Evolutionary conservation across 2,329 filamentous ascomycete species (phyloP).

Genomic region (Domatiomyces globalis): DNA sequence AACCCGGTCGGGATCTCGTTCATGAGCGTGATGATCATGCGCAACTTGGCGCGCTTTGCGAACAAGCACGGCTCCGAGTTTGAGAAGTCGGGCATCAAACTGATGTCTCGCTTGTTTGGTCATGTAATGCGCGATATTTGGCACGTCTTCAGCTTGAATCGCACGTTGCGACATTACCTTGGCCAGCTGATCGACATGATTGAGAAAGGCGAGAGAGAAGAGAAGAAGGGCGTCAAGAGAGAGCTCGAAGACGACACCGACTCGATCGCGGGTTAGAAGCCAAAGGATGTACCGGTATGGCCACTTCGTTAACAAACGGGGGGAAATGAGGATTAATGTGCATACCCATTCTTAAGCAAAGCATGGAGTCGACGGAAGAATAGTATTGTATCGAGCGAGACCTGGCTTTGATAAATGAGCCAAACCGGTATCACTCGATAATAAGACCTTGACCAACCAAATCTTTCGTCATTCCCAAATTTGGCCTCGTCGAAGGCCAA

Average conservation of each 20-base stretch:
- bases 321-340: not conserved
- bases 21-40: slow-evolving; percentile 33
- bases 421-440: not conserved
- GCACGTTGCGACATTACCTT: slow-evolving; percentile 28
- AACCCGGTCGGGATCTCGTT: slow-evolving; percentile 34
- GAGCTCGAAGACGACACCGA: slow-evolving; percentile 7
- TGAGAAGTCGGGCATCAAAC: slow-evolving; percentile 9
- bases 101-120: slow-evolving; percentile 12
- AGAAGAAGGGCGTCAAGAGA: slow-evolving; percentile 9
- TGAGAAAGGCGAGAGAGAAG: slow-evolving; percentile 21
- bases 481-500: not conserved
- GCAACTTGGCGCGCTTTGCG: slow-evolving; percentile 33
- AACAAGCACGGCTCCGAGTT: slow-evolving; percentile 14
- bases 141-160: slow-evolving; percentile 17
- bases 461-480: not conserved
- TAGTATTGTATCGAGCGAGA: not conserved
- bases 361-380: not conserved
- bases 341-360: not conserved
- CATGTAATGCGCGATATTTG: slow-evolving; percentile 11
- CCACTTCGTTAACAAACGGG: not conserved
- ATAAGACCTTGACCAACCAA: not conserved
- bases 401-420: not conserved
- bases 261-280: not conserved
- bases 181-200: slow-evolving; percentile 31
- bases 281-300: not conserved